Conservation (phyloP, 208 protist genomes). For the Crithidia expoeki region DNA sequence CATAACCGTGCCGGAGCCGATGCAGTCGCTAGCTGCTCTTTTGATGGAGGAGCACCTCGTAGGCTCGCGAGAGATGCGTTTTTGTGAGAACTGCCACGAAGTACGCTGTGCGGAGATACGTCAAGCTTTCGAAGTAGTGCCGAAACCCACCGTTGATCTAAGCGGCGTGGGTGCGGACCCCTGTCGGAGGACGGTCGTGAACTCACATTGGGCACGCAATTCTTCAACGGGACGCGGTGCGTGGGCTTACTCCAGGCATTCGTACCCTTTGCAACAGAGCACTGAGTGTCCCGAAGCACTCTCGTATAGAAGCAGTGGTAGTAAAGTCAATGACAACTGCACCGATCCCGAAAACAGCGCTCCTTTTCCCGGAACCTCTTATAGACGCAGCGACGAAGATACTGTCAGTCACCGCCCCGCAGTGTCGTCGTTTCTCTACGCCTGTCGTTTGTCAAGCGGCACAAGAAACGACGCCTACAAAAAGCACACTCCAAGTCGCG, state of each 20-base stretch:
- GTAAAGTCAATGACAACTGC: neutral
- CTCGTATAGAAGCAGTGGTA: neutral
- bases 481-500: too few relatives aligned
- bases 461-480: neutral
- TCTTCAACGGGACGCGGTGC: neutral
- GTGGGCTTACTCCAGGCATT: neutral
- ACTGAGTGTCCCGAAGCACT: neutral
- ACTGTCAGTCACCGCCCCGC: neutral
- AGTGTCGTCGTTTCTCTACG: neutral
- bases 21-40: slow-evolving; percentile 14
- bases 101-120: slow-evolving; percentile 39
- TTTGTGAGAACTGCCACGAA: slow-evolving; percentile 32
- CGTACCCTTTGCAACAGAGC: neutral
- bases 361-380: neutral
- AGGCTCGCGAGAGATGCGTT: slow-evolving; percentile 45
- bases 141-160: neutral
- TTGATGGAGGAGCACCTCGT: slow-evolving; percentile 34
- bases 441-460: neutral
- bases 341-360: neutral
- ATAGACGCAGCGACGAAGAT: too few relatives aligned
- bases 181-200: neutral
- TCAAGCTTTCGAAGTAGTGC: slow-evolving; percentile 13
- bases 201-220: neutral
- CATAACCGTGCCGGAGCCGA: neutral
- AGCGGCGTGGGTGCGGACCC: neutral